Evolutionary conservation across 2,329 filamentous ascomycete genomes (phyloP).

Genomic region (Magnaporthales sp.): DNA sequence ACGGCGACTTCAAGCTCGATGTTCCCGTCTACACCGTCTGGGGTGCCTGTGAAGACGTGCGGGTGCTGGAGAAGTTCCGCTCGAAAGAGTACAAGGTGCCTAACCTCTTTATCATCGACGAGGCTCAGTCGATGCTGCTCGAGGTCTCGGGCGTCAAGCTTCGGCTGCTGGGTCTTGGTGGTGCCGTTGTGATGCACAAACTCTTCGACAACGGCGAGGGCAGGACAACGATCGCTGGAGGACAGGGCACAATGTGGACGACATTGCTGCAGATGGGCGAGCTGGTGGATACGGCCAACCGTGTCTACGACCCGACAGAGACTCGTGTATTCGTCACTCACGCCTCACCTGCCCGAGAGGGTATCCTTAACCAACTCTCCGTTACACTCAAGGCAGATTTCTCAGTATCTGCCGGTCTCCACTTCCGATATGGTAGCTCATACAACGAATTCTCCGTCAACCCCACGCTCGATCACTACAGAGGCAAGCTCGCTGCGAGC

Average conservation of each 20-base stretch:
- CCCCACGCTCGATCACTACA: constrained; percentile 94
- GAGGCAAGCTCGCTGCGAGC: constrained; percentile 93
- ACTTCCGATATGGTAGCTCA: constrained; percentile 97
- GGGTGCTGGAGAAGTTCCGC: constrained; percentile 93
- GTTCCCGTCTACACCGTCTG: constrained; percentile 98
- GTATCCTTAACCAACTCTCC: constrained; percentile 93
- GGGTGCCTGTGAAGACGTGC: constrained; percentile 97
- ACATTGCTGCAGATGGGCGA: constrained; percentile 97
- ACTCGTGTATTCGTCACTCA: constrained; percentile 96
- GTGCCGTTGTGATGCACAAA: constrained; percentile 99
- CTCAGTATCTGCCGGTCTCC: constrained; percentile 91
- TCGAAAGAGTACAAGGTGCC: constrained; percentile 96
- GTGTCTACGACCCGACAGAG: constrained; percentile 96
- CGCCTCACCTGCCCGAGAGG: constrained; percentile 91
- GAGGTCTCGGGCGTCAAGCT: constrained; percentile 95
- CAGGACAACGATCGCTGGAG: constrained; percentile 93
- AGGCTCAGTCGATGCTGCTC: constrained; percentile 89
- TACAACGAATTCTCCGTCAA: constrained; percentile 99
- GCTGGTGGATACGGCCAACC: constrained; percentile 92
- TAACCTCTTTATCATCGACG: constrained; percentile 97
- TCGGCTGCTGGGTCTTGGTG: constrained; percentile 83
- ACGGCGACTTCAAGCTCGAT: constrained; percentile 81
- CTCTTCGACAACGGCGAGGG: constrained; percentile 98
- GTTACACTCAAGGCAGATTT: constrained; percentile 97
- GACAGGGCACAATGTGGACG: constrained; percentile 99